These are phyloP conservation scores for Gymnopus androsaceus DNA, from an alignment of 1,284 basidiomycete genomes.

Conservation along the genomic window DNA sequence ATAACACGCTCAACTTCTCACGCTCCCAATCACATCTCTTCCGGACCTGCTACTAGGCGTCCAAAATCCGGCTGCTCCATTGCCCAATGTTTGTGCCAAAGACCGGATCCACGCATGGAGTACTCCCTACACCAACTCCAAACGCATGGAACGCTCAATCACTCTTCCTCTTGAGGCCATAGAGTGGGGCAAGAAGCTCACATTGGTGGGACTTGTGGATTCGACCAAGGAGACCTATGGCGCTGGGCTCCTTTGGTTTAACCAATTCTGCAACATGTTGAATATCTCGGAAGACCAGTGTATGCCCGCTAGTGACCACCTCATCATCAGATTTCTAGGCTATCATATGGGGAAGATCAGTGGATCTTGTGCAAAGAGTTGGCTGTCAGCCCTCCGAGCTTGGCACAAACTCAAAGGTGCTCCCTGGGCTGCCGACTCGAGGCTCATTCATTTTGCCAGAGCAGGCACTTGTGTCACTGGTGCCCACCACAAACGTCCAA, in stretches of 20 bases:
- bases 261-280: conserved; percentile 26
- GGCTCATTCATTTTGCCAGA: conserved; percentile 6
- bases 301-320: too few species aligned
- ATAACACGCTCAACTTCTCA: not conserved
- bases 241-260: conserved; percentile 25
- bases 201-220: not conserved
- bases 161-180: too few species aligned
- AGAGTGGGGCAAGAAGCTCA: not conserved
- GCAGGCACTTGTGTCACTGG: conserved; percentile 23
- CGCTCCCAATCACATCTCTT: not conserved
- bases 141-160: too few species aligned
- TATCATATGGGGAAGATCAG: too few species aligned
- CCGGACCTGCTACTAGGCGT: not conserved
- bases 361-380: conserved; percentile 9
- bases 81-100: not conserved
- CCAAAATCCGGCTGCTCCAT: not conserved
- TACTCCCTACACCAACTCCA: too few species aligned
- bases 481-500: conserved; percentile 19
- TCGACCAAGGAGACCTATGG: conserved; percentile 20
- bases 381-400: conserved; percentile 30
- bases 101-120: too few species aligned
- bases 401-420: conserved; percentile 36
- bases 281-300: conserved; percentile 19
- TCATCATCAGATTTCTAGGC: too few species aligned
- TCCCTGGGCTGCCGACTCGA: conserved; percentile 29